Evolutionary conservation across 805 yeast genomes (phyloP).

Genomic region (Kazachstania martiniae): DNA sequence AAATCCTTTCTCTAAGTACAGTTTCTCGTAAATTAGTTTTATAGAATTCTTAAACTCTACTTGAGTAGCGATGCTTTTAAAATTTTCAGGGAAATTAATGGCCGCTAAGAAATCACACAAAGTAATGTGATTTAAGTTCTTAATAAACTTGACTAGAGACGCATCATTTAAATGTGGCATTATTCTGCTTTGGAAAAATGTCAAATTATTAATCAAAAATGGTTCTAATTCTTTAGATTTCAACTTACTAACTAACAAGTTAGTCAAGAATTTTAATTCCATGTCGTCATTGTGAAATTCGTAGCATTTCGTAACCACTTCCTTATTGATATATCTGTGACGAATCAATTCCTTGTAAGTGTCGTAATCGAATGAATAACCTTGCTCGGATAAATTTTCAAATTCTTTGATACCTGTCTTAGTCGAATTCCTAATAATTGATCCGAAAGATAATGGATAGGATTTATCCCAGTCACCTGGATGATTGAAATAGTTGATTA

Average conservation of each 20-base stretch:
- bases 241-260: slow-evolving; percentile 9
- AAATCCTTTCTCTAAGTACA: slow-evolving; percentile 12
- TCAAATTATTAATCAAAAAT: slow-evolving; percentile 1
- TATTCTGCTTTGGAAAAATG: slow-evolving; percentile 6
- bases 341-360: slow-evolving; percentile 22
- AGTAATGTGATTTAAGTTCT: slow-evolving; percentile 3
- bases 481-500: slow-evolving; percentile 15
- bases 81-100: slow-evolving; percentile 21
- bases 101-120: slow-evolving; percentile 8
- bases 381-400: slow-evolving; percentile 15
- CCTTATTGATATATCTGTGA: slow-evolving; percentile 9
- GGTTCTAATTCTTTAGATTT: slow-evolving; percentile 6
- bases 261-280: slow-evolving; percentile 13
- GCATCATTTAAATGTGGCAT: slow-evolving; percentile 17
- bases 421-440: slow-evolving; percentile 18
- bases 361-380: slow-evolving; percentile 25
- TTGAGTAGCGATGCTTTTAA: slow-evolving; percentile 21
- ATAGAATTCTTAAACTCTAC: slow-evolving; percentile 19
- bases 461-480: slow-evolving; percentile 28
- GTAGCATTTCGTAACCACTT: slow-evolving; percentile 11
- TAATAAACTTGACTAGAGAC: slow-evolving; percentile 16
- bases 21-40: slow-evolving; percentile 11
- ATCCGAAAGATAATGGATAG: slow-evolving; percentile 22
- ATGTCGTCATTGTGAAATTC: slow-evolving; percentile 9
- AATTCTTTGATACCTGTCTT: slow-evolving; percentile 19